phyloP scores from a whole-genome alignment of 129 eudicot genomes.

The Rutidosis leptorrhynchoides region DNA sequence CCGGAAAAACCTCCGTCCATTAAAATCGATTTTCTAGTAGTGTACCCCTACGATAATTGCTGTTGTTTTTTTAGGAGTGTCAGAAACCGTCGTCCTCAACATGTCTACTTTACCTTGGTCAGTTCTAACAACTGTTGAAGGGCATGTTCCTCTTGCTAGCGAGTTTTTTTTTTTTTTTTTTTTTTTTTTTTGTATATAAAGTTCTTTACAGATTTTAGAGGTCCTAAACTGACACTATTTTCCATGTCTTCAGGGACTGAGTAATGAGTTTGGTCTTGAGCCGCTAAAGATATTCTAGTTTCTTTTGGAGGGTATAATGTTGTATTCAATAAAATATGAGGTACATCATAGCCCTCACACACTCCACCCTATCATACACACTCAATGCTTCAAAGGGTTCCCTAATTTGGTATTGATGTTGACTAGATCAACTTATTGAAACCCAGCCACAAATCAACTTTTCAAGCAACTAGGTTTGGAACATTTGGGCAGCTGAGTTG shows the following conservation, averaged over 20 bases:
- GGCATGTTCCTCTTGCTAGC: conserved; percentile 91
- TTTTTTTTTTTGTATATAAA: no score
- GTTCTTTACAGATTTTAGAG: neutral
- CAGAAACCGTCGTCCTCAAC: conserved; percentile 92
- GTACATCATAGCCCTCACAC: conserved; percentile 29
- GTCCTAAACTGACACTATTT: conserved; percentile 1
- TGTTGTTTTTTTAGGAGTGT: conserved; percentile 74
- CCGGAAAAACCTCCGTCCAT: no score
- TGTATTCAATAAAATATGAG: conserved; percentile 94
- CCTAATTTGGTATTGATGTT: conserved; percentile 21
- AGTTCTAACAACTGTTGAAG: conserved; percentile 77
- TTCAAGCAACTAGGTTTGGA: conserved; percentile 69
- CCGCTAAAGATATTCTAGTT: conserved; percentile 80
- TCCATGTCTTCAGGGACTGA: conserved; percentile 61
- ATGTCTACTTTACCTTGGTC: conserved; percentile 99
- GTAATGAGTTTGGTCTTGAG: conserved; percentile 94
- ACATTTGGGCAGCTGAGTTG: conserved; percentile 33
- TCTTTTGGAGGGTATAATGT: conserved; percentile 99
- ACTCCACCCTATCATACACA: neutral
- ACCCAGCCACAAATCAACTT: conserved; percentile 91
- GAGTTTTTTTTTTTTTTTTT: conserved; percentile 62
- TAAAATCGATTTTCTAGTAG: no score
- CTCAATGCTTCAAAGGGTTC: conserved; percentile 4
- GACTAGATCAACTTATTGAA: conserved; percentile 78
- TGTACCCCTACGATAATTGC: no score